These are phyloP conservation scores for Viola pubescens DNA, from an alignment of 441 rosid genomes.

Conservation along the genomic window DNA sequence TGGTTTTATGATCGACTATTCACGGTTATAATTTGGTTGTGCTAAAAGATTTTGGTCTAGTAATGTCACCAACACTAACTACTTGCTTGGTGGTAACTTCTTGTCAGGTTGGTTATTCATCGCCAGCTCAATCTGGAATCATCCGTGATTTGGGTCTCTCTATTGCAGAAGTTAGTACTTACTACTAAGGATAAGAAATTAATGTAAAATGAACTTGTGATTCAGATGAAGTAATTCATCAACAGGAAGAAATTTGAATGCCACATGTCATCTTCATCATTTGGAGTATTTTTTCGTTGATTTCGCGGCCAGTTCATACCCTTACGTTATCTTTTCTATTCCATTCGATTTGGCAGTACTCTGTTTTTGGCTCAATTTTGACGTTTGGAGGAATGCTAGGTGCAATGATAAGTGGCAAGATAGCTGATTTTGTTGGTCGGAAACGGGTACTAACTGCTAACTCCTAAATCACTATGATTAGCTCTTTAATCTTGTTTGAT, in stretches of 20 bases:
- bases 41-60: too few relatives aligned
- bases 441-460: slow-evolving; percentile 20
- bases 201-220: neutral
- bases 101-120: slow-evolving; percentile 38
- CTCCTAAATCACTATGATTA: neutral
- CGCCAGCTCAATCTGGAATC: slow-evolving; percentile 41
- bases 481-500: too few relatives aligned
- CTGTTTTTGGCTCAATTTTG: slow-evolving; percentile 32
- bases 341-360: slow-evolving; percentile 25
- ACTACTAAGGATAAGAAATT: neutral
- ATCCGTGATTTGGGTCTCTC: slow-evolving; percentile 40
- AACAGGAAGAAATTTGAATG: neutral
- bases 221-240: neutral
- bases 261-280: neutral
- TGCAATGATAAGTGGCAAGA: slow-evolving; percentile 27
- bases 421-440: slow-evolving; percentile 31
- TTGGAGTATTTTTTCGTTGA: neutral
- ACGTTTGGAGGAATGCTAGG: slow-evolving; percentile 40
- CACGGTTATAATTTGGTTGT: too few relatives aligned
- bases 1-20: too few relatives aligned
- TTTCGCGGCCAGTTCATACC: neutral
- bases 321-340: neutral
- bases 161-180: slow-evolving; percentile 25
- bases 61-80: too few relatives aligned
- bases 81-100: neutral